Evolutionary conservation across 129 eudicot species (phyloP), one percentile per base, ranked within the genome.

Genomic region (Flaveria brownii): DNA sequence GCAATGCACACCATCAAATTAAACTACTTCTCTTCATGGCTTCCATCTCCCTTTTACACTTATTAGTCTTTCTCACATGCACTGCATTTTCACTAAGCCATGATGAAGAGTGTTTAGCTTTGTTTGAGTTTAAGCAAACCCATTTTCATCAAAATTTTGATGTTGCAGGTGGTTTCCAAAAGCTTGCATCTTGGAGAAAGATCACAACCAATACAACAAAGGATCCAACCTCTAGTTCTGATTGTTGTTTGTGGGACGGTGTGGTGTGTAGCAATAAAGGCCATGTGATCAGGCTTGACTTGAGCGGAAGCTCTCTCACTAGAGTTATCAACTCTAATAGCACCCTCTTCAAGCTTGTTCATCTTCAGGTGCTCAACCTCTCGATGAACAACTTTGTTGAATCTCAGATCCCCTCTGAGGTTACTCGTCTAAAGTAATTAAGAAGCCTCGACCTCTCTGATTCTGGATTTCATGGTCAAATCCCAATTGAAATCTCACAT

Each of bases 171-270:
- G 30, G 30, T 28, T 28, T 57, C 60, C 73, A 33, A 36, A 50
- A n/a, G 11, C 8, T 33, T 50, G 65, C 18, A 2, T 64, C 73
- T 17, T 60, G 63, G 20, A 45, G 60, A 16, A 70, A 30, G 4
- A 47, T 78, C 11, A 60, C 65, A 76, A 78, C 64, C 26, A 77
- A 77, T 36, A 52, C 46, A 71, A 62, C 77, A n/a, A 11, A 69
- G n/a, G 64, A 63, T 28, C 30, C 30, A 28, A 28, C 17, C 2
- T 49, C 54, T 6, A 23, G 9, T 18, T 49, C 49, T 11, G 82
- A 78, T 78, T 78, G 82, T 63, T 78, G 82, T 26, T 46, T 13
- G 25, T 78, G 30, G 51, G 54, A 78, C 23, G 82, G 72, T 41
- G 77, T 78, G 64, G 71, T 17, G 20, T 76, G 80, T 41, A 43